Base-by-base conservation (phyloP, 805 yeast genomes). In the Phaffomyces antillensis region DNA sequence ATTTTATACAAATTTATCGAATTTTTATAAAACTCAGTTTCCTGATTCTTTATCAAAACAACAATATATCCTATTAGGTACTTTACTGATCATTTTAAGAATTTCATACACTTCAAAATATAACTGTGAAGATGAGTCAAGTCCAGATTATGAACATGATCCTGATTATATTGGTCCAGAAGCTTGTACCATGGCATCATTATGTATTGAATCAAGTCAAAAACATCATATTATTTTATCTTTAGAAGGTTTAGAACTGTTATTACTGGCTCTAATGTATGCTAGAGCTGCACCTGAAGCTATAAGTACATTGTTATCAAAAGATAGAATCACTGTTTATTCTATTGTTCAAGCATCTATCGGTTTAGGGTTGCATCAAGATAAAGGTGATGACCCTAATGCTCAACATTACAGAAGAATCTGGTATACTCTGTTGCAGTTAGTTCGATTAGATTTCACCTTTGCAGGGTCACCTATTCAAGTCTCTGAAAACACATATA, bases 71-170 rank as follows among this genome's bases (percentile, higher is more conserved):
- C 17, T 41, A 11, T 17, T 30, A 11, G 48, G 48, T 35, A 36
- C 39, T 7, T 18, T 45, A 7, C 5, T 45, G 15, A n/a, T 36
- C 25, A 34, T 45, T 18, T 12, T 45, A 23, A 20, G 45, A 16
- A 38, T 45, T 15, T 28, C 48, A 30, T 45, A 41, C 28, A 30
- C 34, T 15, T 45, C 48, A n/a, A 12, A 15, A 13, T 45, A 34
- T 36, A 45, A 40, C 32, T 37, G 39, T 26, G 41, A 38, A 3
- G 30, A 38, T 17, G 16, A 28, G 11, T 28, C 30, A 12, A 10
- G 12, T 10, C 30, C 30, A 11, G 30, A 28, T 28, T 28, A 28
- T 28, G 30, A 28, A 13, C 30, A 28, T 28, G 30, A 28, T 7
- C 4, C 30, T 11, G 30, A 28, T 28, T 28, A 28, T 8, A 24